phyloP scores from a whole-genome alignment of 2,329 filamentous ascomycete species.

The Aspergillus pseudotamarii region DNA sequence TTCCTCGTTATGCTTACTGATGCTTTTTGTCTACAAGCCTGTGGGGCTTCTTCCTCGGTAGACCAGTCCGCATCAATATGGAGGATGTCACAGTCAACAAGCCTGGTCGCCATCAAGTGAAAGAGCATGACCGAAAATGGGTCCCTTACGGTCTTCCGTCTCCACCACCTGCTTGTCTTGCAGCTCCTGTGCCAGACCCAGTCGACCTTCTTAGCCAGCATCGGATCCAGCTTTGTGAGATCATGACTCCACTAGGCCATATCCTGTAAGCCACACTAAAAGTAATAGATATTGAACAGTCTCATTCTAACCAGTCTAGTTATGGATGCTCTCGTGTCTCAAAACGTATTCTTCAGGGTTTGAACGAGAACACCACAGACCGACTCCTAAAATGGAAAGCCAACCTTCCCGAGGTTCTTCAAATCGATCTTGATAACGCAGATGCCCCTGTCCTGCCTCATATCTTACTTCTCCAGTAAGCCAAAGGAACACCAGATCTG shows the following conservation, averaged over 20 bases:
- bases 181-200: neutral
- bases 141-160: constrained; percentile 21
- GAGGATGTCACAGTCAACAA: constrained; percentile 40
- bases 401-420: constrained; percentile 19
- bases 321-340: constrained; percentile 19
- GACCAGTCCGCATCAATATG: constrained; percentile 38
- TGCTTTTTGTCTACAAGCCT: neutral
- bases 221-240: constrained; percentile 33
- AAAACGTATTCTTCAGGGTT: constrained; percentile 11
- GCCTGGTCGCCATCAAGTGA: constrained; percentile 17
- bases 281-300: fast-evolving
- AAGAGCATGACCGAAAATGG: constrained; percentile 19
- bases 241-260: constrained; percentile 33
- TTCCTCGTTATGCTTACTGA: neutral
- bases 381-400: constrained; percentile 18
- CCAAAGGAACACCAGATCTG: fast-evolving
- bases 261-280: constrained; percentile 24
- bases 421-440: constrained; percentile 17
- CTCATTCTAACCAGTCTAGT: neutral
- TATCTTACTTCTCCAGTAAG: constrained; percentile 8
- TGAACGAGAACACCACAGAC: constrained; percentile 13
- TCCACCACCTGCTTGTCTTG: neutral
- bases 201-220: constrained; percentile 14
- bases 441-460: constrained; percentile 13
- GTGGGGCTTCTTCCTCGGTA: constrained; percentile 40